A percentile compares a stretch with the other conserved stretches of the same genome.
Conservation (phyloP, 768 basidiomycete genomes). For the Termitomyces sp. region DNA sequence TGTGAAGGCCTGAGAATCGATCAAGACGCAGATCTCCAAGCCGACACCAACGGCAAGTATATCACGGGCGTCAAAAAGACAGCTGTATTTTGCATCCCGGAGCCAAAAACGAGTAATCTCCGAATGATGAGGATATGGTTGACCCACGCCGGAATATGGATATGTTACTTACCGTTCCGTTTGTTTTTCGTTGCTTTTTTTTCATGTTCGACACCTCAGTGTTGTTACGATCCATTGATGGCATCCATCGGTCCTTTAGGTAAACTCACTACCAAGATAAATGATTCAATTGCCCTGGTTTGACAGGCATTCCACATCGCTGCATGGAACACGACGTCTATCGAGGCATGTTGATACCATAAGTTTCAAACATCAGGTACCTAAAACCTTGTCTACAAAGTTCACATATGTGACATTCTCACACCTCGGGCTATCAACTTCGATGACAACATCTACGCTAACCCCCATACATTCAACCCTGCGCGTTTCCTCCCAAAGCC, state of each 20-base stretch:
- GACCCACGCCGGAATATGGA: too few species aligned
- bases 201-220: too few species aligned
- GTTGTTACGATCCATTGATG: too few species aligned
- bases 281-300: background rate
- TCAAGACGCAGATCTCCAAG: background rate
- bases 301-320: slow-evolving; percentile 24
- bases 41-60: background rate
- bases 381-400: background rate
- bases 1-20: background rate
- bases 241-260: background rate
- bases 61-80: background rate
- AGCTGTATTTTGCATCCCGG: background rate
- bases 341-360: slow-evolving; percentile 31
- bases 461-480: slow-evolving; percentile 35
- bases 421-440: slow-evolving; percentile 30
- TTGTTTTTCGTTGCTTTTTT: too few species aligned
- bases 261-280: background rate
- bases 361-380: slow-evolving; percentile 21
- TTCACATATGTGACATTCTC: background rate
- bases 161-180: too few species aligned
- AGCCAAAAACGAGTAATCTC: background rate
- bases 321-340: slow-evolving; percentile 26
- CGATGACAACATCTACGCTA: slow-evolving; percentile 28
- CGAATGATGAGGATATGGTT: too few species aligned
- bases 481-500: slow-evolving; percentile 29